These are phyloP conservation scores for Lyophyllum atratum DNA, from an alignment of 768 basidiomycete species.

Conservation along the genomic window DNA sequence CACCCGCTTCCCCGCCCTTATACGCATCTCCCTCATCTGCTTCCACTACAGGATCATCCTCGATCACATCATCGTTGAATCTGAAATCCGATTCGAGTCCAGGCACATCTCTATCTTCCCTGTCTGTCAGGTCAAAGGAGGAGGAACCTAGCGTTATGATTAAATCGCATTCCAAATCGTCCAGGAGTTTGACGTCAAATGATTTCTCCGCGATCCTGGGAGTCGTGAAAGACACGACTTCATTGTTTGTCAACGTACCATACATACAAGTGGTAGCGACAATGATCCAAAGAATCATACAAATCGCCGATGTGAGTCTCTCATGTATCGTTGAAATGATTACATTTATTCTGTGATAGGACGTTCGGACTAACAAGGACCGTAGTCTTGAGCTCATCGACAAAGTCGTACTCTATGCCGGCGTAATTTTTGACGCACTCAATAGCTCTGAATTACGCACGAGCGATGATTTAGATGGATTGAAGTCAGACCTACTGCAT, in stretches of 20 bases:
- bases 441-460: conserved; percentile 11
- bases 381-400: conserved; percentile 23
- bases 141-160: not conserved
- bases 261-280: conserved; percentile 27
- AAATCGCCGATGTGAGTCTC: conserved; percentile 25
- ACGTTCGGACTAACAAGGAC: conserved; percentile 24
- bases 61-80: not conserved
- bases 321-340: not conserved
- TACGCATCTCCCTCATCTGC: not conserved
- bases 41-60: not conserved
- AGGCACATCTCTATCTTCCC: not conserved
- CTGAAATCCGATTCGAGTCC: not conserved
- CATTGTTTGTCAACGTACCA: conserved; percentile 23
- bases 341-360: conserved; percentile 9
- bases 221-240: conserved; percentile 19
- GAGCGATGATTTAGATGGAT: conserved; percentile 8
- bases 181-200: not conserved
- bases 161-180: not conserved
- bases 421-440: conserved; percentile 25
- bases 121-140: not conserved
- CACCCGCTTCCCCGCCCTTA: not conserved
- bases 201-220: conserved; percentile 6
- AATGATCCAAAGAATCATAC: conserved; percentile 25
- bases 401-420: conserved; percentile 24
- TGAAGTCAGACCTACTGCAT: conserved; percentile 21